Evolutionary conservation across 2,329 filamentous ascomycete species (phyloP).

Genomic region (Neobulgaria alba): DNA sequence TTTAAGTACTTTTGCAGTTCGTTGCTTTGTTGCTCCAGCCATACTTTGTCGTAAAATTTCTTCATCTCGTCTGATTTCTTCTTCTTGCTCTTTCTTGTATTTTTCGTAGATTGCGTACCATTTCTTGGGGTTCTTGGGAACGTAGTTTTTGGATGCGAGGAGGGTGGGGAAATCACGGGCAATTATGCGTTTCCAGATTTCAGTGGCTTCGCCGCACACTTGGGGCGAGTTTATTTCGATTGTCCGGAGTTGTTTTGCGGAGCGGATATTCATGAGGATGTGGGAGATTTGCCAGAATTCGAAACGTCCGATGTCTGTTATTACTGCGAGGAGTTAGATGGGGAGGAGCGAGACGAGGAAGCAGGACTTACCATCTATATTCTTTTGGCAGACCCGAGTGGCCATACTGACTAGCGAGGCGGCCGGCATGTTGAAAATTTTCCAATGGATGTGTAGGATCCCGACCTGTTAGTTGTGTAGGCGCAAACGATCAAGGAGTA

Average conservation of each 20-base stretch:
- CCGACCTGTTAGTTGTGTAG: too few relatives aligned
- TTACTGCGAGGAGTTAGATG: conserved; percentile 30
- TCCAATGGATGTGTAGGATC: too few relatives aligned
- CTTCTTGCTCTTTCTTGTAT: conserved; percentile 51
- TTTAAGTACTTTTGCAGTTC: conserved; percentile 49
- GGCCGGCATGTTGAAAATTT: conserved; percentile 31
- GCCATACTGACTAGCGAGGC: conserved; percentile 45
- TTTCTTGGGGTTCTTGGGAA: conserved; percentile 55
- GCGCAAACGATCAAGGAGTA: too few relatives aligned
- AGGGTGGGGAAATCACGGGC: conserved; percentile 60
- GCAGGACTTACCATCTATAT: conserved; percentile 33
- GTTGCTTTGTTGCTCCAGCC: conserved; percentile 49
- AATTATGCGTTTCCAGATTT: conserved; percentile 76
- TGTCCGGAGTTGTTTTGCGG: conserved; percentile 62
- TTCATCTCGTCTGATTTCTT: conserved; percentile 48
- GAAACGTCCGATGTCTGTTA: conserved; percentile 65
- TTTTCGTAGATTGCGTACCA: conserved; percentile 75
- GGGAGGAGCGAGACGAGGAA: neutral
- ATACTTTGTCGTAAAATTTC: conserved; percentile 45
- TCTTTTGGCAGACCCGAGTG: conserved; percentile 42
- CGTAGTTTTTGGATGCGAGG: conserved; percentile 49
- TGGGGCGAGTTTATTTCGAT: conserved; percentile 74
- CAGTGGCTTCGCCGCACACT: conserved; percentile 57
- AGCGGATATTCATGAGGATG: conserved; percentile 64
- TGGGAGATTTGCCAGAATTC: conserved; percentile 57